phyloP scores from a whole-genome alignment of 805 yeast genomes.

The Monosporozyma aquatica region DNA sequence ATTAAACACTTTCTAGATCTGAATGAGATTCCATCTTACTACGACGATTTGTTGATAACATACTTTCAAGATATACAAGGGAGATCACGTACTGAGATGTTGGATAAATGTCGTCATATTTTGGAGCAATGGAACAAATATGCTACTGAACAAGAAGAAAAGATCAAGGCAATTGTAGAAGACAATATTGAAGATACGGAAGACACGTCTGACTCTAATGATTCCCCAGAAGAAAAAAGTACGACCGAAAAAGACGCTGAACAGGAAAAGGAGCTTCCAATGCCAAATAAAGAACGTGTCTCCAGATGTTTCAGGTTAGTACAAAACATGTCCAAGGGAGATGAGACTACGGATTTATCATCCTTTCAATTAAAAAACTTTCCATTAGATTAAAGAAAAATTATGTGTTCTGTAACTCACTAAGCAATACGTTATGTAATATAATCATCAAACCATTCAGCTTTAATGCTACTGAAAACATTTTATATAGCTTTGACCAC shows the following conservation, averaged over 20 bases:
- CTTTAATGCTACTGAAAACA: no score
- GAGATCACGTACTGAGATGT: constrained; percentile 16
- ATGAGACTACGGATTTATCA: background rate
- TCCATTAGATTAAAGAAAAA: background rate
- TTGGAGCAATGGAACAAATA: constrained; percentile 23
- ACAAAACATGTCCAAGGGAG: constrained; percentile 9
- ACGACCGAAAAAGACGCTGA: constrained; percentile 6
- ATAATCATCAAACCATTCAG: background rate
- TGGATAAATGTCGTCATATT: constrained; percentile 15
- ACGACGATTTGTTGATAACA: constrained; percentile 20
- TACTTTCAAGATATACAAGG: constrained; percentile 26
- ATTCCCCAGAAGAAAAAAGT: constrained; percentile 7
- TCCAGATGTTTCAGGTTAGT: constrained; percentile 17
- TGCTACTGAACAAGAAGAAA: constrained; percentile 15
- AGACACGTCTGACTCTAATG: constrained; percentile 7
- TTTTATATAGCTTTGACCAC: no score
- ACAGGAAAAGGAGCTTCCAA: constrained; percentile 7
- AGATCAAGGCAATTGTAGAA: constrained; percentile 19
- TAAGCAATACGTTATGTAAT: background rate
- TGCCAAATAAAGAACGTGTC: constrained; percentile 21
- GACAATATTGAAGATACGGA: constrained; percentile 7
- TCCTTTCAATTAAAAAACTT: constrained; percentile 11
- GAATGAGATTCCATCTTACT: constrained; percentile 23
- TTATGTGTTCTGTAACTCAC: no score
- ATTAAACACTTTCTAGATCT: constrained; percentile 25